These are phyloP conservation scores for Xylaria intraflava DNA, from an alignment of 495 filamentous ascomycete genomes.

Conservation along the genomic window DNA sequence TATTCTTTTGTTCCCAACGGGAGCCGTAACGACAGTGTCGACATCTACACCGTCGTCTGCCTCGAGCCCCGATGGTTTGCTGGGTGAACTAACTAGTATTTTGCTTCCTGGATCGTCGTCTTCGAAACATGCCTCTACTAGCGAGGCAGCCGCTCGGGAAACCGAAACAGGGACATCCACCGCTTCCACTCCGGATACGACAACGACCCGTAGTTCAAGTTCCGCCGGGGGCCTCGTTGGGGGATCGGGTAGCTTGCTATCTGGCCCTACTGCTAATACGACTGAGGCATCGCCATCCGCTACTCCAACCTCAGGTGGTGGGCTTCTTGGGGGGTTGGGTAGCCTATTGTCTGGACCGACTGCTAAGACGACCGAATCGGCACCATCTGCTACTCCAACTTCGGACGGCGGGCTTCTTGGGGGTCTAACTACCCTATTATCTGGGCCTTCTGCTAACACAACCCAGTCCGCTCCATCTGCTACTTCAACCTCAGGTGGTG, in stretches of 20 bases:
- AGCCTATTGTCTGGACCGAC: background rate
- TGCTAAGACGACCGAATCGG: background rate
- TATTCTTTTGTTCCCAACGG: slow-evolving; percentile 30
- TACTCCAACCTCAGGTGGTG: background rate
- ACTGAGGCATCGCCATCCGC: background rate
- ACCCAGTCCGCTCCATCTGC: background rate
- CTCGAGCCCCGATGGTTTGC: slow-evolving; percentile 6
- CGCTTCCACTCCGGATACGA: background rate
- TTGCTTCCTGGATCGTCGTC: background rate
- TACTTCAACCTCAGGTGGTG: background rate
- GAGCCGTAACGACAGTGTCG: slow-evolving; percentile 25
- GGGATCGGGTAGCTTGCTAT: background rate
- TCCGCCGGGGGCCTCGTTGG: background rate
- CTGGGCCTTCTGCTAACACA: background rate
- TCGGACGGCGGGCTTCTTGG: background rate
- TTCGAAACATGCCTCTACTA: background rate
- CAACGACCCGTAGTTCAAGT: background rate
- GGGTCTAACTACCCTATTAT: background rate
- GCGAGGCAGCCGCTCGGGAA: background rate
- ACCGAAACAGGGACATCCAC: background rate
- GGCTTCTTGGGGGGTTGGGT: background rate
- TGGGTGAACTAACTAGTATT: slow-evolving; percentile 2
- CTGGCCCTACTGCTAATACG: background rate
- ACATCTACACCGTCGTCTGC: background rate
- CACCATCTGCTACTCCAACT: background rate